These are phyloP conservation scores for Acaromyces ingoldii DNA, from an alignment of 1,284 basidiomycete species.

Conservation along the genomic window DNA sequence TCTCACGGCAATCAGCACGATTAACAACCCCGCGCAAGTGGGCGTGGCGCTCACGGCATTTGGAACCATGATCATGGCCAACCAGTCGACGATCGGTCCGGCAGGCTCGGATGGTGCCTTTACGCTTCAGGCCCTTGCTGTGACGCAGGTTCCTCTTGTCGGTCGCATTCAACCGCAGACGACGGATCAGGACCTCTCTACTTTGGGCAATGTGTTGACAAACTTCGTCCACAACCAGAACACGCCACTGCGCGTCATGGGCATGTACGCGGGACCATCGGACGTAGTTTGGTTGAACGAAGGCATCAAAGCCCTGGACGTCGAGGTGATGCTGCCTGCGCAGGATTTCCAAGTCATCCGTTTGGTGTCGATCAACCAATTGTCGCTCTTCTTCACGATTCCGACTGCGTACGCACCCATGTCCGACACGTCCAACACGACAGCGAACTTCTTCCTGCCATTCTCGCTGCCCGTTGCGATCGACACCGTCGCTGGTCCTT, in stretches of 20 bases:
- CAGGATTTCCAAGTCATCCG: conserved; percentile 66
- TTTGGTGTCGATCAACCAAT: conserved; percentile 63
- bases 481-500: conserved; percentile 61
- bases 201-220: conserved; percentile 67
- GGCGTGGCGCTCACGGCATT: conserved; percentile 65
- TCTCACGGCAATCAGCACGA: conserved; percentile 62
- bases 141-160: conserved; percentile 59
- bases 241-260: conserved; percentile 62
- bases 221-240: conserved; percentile 67
- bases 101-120: conserved; percentile 58
- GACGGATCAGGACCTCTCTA: conserved; percentile 58
- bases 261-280: conserved; percentile 63
- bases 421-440: conserved; percentile 62
- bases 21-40: conserved; percentile 70
- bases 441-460: conserved; percentile 64
- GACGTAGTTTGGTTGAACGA: conserved; percentile 69
- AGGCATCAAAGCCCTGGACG: conserved; percentile 65
- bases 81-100: conserved; percentile 61
- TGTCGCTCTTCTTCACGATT: conserved; percentile 63
- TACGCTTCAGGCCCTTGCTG: conserved; percentile 60
- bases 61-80: conserved; percentile 62
- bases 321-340: conserved; percentile 65
- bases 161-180: conserved; percentile 66
- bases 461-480: conserved; percentile 70
- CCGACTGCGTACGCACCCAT: conserved; percentile 57